Evolutionary conservation across 257 asterid genomes (phyloP).

Genomic region (Petunia secreta): DNA sequence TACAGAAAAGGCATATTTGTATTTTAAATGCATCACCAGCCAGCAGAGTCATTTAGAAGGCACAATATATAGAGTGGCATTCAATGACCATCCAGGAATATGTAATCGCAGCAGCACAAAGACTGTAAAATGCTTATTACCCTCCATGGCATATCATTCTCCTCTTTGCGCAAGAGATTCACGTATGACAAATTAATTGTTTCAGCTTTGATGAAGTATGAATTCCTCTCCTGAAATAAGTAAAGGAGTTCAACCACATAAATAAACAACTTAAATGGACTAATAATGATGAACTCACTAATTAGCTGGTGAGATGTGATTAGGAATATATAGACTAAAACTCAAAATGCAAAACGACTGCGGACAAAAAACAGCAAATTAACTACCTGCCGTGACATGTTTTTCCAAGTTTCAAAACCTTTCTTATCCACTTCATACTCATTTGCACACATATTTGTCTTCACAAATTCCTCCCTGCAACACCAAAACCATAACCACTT

Average conservation of each 20-base stretch:
- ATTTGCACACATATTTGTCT: conserved; percentile 41
- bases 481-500: conserved; percentile 22
- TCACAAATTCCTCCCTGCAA: conserved; percentile 58
- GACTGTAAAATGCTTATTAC: conserved; percentile 26
- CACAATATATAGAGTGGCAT: background rate
- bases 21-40: background rate
- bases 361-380: background rate
- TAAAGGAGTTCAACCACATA: background rate
- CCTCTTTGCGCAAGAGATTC: conserved; percentile 44
- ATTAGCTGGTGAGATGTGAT: background rate
- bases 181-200: conserved; percentile 42
- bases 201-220: conserved; percentile 47
- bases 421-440: conserved; percentile 49
- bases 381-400: conserved; percentile 54
- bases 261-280: background rate
- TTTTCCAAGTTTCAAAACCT: conserved; percentile 59
- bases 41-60: conserved; percentile 7
- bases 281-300: background rate
- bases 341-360: background rate
- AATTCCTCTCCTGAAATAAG: conserved; percentile 43
- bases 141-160: conserved; percentile 28
- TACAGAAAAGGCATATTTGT: background rate
- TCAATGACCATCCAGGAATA: conserved; percentile 8
- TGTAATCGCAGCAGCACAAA: background rate
- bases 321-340: background rate